Conservation (phyloP, 305 asterid genomes). For the Fraxinus ornus region DNA sequence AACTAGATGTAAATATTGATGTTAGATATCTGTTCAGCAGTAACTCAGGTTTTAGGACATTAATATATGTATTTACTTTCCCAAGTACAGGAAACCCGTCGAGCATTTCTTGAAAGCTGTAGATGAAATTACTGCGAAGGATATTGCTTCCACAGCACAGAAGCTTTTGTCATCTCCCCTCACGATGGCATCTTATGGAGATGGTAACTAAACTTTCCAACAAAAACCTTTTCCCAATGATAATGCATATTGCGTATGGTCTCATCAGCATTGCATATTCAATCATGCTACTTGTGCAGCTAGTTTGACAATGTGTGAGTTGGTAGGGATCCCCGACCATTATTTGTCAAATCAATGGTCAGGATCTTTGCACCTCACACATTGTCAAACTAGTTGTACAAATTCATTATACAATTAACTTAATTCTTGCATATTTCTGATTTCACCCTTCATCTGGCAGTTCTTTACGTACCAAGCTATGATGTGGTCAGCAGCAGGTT, state of each 20-base stretch:
- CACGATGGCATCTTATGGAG: constrained; percentile 93
- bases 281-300: background rate
- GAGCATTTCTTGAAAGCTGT: constrained; percentile 70
- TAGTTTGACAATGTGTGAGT: too few relatives aligned
- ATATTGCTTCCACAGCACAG: constrained; percentile 43
- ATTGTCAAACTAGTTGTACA: background rate
- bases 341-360: too few relatives aligned
- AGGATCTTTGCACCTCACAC: background rate
- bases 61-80: constrained; percentile 7
- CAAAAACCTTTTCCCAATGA: background rate
- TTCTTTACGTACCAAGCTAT: constrained; percentile 69
- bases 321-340: background rate
- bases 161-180: constrained; percentile 73
- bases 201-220: constrained; percentile 52
- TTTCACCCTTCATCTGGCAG: constrained; percentile 39
- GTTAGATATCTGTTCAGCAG: background rate
- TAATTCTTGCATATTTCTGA: constrained; percentile 9
- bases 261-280: background rate
- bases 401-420: background rate
- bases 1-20: background rate
- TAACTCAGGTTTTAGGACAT: background rate
- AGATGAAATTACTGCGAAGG: constrained; percentile 53
- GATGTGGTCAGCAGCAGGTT: constrained; percentile 57
- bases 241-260: background rate
- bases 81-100: constrained; percentile 65